Conservation (phyloP, 257 asterid genomes). For the Hygrophila difformis region DNA sequence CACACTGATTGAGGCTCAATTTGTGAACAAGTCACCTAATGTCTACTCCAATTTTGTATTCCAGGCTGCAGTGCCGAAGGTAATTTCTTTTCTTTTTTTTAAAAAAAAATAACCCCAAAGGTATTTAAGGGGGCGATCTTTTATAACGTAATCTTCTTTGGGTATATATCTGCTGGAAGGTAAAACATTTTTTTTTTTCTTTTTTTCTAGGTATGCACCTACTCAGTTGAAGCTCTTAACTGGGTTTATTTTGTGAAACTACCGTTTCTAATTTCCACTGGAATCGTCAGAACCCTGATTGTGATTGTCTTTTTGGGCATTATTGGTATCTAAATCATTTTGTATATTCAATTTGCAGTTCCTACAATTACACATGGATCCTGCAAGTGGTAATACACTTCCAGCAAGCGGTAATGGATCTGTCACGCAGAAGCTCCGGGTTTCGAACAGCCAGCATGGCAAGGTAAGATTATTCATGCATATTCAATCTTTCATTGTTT, state of each 20-base stretch:
- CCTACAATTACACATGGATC: slow-evolving; percentile 94
- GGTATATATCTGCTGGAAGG: no score
- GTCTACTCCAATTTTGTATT: slow-evolving; percentile 64
- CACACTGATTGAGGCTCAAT: slow-evolving; percentile 66
- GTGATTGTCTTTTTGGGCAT: no score
- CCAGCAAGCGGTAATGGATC: slow-evolving; percentile 63
- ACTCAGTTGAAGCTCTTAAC: no score
- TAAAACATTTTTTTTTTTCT: no score
- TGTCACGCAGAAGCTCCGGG: slow-evolving; percentile 62
- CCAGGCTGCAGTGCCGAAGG: slow-evolving; percentile 99
- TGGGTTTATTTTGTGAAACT: no score
- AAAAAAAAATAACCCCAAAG: no score
- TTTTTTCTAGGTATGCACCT: no score
- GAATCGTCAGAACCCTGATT: no score
- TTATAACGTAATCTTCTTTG: no score
- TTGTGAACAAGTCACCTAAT: slow-evolving; percentile 61
- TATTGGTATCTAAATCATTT: no score
- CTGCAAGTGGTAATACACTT: slow-evolving; percentile 78
- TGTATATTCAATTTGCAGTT: slow-evolving; percentile 42
- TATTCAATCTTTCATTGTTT: background rate
- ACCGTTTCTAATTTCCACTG: no score
- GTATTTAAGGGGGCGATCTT: no score
- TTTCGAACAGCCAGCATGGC: slow-evolving; percentile 87
- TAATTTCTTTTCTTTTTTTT: slow-evolving; percentile 23
- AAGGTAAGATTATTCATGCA: slow-evolving; percentile 40